Conservation (phyloP, 2,329 filamentous ascomycete genomes). For the Colletotrichum lentis region DNA sequence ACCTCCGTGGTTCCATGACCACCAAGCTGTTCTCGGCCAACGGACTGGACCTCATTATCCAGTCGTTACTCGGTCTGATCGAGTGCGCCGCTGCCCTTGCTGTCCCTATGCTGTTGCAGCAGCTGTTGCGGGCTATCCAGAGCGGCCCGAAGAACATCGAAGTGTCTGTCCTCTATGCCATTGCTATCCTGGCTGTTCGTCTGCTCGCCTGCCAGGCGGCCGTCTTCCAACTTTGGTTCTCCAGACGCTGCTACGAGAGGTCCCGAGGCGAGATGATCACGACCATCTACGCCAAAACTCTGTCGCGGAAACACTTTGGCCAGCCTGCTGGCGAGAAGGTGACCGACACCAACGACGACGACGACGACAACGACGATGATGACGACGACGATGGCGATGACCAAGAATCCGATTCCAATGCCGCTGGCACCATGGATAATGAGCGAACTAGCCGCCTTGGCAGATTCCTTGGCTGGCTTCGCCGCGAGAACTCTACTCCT, state of each 20-base stretch:
- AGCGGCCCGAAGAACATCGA: constrained; percentile 57
- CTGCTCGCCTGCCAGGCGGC: constrained; percentile 70
- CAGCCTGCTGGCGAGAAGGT: constrained; percentile 41
- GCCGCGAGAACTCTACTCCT: background rate
- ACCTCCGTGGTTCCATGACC: constrained; percentile 76
- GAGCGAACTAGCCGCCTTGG: constrained; percentile 12
- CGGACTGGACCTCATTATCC: constrained; percentile 77
- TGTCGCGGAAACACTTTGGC: constrained; percentile 68
- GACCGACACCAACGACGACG: background rate
- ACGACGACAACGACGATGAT: constrained; percentile 41
- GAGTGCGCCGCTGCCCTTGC: constrained; percentile 65
- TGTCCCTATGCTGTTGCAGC: constrained; percentile 75
- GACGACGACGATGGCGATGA: constrained; percentile 45
- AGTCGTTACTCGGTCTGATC: constrained; percentile 69
- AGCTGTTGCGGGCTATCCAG: constrained; percentile 73
- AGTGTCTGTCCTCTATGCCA: constrained; percentile 71
- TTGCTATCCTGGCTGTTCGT: constrained; percentile 67
- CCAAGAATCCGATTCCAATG: constrained; percentile 37
- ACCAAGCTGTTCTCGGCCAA: constrained; percentile 77
- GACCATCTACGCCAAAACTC: constrained; percentile 81
- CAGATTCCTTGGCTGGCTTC: constrained; percentile 29
- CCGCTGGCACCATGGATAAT: constrained; percentile 36
- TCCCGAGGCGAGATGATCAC: constrained; percentile 87
- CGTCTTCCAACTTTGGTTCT: constrained; percentile 80
- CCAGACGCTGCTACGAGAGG: constrained; percentile 83